phyloP scores from a whole-genome alignment of 306 rosid species.

The Pterocarpus santalinus region DNA sequence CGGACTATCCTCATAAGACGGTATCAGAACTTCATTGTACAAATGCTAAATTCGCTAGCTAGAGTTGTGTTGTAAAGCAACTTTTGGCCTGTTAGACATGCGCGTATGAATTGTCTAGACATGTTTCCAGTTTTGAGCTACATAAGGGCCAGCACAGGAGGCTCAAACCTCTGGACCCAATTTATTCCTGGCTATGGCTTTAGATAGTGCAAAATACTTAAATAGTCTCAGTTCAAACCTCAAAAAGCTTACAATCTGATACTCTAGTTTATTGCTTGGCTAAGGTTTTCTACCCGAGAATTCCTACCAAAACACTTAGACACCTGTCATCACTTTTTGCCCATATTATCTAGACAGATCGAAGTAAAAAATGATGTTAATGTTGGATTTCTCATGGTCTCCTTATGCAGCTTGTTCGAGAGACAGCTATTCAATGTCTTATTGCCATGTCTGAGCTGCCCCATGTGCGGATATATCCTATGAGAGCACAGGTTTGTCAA shows the following conservation, averaged over 20 bases:
- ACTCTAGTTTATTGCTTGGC: slow-evolving; percentile 5
- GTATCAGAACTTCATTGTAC: slow-evolving; percentile 53
- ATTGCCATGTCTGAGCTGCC: slow-evolving; percentile 86
- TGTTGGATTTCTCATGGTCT: slow-evolving; percentile 31
- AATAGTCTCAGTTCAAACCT: slow-evolving; percentile 11
- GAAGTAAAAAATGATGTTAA: slow-evolving; percentile 31
- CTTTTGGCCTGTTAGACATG: slow-evolving; percentile 1
- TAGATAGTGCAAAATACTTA: neutral
- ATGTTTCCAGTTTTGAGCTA: slow-evolving; percentile 15
- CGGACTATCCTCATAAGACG: slow-evolving; percentile 82
- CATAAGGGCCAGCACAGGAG: neutral
- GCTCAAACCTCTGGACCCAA: slow-evolving; percentile 19
- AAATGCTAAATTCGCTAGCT: slow-evolving; percentile 34
- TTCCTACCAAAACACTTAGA: slow-evolving; percentile 23
- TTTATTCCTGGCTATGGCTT: slow-evolving; percentile 1
- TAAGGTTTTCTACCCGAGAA: neutral
- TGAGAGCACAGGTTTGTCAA: slow-evolving; percentile 79
- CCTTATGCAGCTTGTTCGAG: slow-evolving; percentile 85
- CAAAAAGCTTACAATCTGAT: neutral
- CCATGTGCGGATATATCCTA: slow-evolving; percentile 77
- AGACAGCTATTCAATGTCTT: slow-evolving; percentile 90
- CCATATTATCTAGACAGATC: slow-evolving; percentile 18
- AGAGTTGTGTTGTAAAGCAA: slow-evolving; percentile 39
- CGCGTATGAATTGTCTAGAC: slow-evolving; percentile 25
- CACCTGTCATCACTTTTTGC: neutral